phyloP scores from a whole-genome alignment of 2,329 filamentous ascomycete genomes.

The Cladorrhinum sp. region DNA sequence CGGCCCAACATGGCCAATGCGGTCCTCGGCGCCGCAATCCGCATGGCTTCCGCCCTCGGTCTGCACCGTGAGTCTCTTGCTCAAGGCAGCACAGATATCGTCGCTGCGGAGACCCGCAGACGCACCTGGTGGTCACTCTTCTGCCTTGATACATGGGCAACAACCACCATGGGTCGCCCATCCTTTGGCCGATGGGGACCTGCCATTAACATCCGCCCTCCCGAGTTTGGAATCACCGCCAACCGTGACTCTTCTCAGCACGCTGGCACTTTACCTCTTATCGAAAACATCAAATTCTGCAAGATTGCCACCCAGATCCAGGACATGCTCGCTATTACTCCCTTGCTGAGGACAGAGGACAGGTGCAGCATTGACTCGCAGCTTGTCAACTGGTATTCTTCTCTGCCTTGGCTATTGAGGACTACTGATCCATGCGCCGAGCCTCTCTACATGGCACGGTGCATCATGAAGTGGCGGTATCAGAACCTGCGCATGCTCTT shows the following conservation, averaged over 20 bases:
- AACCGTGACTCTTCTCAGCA: conserved; percentile 54
- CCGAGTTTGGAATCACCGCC: conserved; percentile 51
- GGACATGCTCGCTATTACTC: conserved; percentile 68
- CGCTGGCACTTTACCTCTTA: conserved; percentile 65
- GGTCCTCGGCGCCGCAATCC: conserved; percentile 66
- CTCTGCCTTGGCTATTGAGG: conserved; percentile 63
- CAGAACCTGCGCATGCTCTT: conserved; percentile 75
- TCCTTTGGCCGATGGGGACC: conserved; percentile 66
- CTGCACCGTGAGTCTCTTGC: conserved; percentile 62
- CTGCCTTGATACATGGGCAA: conserved; percentile 71
- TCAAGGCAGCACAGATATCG: conserved; percentile 44
- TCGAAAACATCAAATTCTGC: conserved; percentile 77
- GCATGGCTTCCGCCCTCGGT: conserved; percentile 72
- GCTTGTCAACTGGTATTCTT: conserved; percentile 69
- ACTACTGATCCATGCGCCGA: conserved; percentile 67
- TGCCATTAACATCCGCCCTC: conserved; percentile 64
- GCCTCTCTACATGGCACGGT: conserved; percentile 65
- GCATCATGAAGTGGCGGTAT: conserved; percentile 80
- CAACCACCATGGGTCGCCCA: conserved; percentile 66
- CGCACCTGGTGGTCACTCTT: conserved; percentile 75
- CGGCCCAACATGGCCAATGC: conserved; percentile 74
- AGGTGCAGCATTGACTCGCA: conserved; percentile 64
- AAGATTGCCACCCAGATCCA: conserved; percentile 76
- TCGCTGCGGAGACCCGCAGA: conserved; percentile 58
- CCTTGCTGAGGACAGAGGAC: conserved; percentile 64